Evolutionary conservation across 2,329 filamentous ascomycete genomes (phyloP).

Genomic region (Hirsutella rhossiliensis): DNA sequence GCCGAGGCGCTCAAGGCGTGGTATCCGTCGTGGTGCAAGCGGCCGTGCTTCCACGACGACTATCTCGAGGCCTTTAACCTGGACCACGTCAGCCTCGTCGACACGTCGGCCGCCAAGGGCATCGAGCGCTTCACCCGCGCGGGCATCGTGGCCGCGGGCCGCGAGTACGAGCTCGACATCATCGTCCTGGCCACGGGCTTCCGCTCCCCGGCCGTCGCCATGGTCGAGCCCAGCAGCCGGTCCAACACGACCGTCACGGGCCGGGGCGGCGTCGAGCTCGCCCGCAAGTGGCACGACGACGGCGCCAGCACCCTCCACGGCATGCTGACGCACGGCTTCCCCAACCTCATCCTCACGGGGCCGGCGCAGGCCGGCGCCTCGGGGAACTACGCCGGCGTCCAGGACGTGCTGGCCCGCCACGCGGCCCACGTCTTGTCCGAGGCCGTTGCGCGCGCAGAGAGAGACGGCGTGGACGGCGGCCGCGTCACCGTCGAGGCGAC

Average conservation of each 20-base stretch:
- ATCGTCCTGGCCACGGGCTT: constrained; percentile 23
- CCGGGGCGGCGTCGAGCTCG: constrained; percentile 27
- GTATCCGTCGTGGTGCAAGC: constrained; percentile 52
- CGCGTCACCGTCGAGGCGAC: constrained; percentile 29
- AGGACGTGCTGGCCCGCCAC: constrained; percentile 26
- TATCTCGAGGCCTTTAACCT: constrained; percentile 48
- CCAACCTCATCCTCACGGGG: constrained; percentile 40
- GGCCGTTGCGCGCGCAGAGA: constrained; percentile 10
- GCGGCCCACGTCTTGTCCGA: constrained; percentile 24
- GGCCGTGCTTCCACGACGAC: constrained; percentile 48
- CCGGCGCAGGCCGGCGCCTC: constrained; percentile 26
- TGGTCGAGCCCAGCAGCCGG: constrained; percentile 12
- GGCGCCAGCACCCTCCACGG: constrained; percentile 41
- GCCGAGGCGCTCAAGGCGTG: constrained; percentile 43
- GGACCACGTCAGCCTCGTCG: constrained; percentile 44
- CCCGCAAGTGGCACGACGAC: constrained; percentile 27
- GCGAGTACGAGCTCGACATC: constrained; percentile 33
- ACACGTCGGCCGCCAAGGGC: constrained; percentile 40
- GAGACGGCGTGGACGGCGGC: constrained; percentile 3
- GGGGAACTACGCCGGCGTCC: constrained; percentile 23
- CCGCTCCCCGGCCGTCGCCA: constrained; percentile 15
- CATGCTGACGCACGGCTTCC: constrained; percentile 32
- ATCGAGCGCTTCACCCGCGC: constrained; percentile 30
- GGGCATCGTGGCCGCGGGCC: constrained; percentile 33
- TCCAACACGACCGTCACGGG: constrained; percentile 23